phyloP scores from a whole-genome alignment of 2,329 filamentous ascomycete genomes.

The Amylocarpus encephaloides region DNA sequence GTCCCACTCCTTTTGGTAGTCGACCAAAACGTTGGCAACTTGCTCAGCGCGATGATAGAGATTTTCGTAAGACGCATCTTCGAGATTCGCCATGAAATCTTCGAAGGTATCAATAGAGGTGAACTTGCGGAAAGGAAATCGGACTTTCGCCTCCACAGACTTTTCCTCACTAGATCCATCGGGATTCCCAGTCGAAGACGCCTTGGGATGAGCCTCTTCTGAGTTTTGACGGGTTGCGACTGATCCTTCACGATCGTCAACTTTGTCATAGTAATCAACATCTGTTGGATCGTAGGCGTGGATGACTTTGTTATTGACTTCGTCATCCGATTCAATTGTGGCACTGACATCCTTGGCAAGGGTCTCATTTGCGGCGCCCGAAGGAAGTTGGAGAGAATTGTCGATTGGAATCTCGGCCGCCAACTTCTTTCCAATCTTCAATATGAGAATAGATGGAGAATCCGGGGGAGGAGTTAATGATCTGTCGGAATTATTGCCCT shows the following conservation, averaged over 20 bases:
- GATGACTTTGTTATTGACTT: constrained; percentile 6
- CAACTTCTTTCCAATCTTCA: not conserved
- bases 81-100: constrained; percentile 21
- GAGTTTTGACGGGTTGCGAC: constrained; percentile 12
- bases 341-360: constrained; percentile 1
- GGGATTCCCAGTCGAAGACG: constrained; percentile 1
- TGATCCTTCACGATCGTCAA: constrained; percentile 16
- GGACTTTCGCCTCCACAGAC: constrained; percentile 8
- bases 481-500: constrained; percentile 16
- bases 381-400: constrained; percentile 3
- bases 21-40: constrained; percentile 16
- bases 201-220: constrained; percentile 10
- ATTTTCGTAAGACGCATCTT: constrained; percentile 22
- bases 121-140: constrained; percentile 23
- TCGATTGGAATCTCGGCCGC: not conserved
- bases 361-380: constrained; percentile 7
- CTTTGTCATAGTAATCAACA: constrained; percentile 24
- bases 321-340: constrained; percentile 4
- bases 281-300: constrained; percentile 15
- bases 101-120: constrained; percentile 21
- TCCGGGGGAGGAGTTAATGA: constrained; percentile 21
- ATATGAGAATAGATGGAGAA: constrained; percentile 8
- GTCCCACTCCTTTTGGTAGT: constrained; percentile 26
- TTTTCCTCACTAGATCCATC: constrained; percentile 9
- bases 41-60: constrained; percentile 22